Conservation (phyloP, 2,329 filamentous ascomycete genomes). For the Calonectria ilicicola region DNA sequence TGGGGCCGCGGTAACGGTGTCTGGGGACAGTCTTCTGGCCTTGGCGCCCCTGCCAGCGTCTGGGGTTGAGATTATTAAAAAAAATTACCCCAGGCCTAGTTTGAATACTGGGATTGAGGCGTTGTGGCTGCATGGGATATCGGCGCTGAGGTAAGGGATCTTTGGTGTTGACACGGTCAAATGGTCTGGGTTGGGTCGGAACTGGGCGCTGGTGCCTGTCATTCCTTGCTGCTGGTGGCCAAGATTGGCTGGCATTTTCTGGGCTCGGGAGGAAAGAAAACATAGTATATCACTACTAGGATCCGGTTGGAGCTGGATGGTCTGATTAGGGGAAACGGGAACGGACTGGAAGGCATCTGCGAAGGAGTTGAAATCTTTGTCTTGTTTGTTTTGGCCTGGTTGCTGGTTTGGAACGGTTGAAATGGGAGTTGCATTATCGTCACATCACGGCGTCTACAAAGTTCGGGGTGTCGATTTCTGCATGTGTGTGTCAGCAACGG, state of each 20-base stretch:
- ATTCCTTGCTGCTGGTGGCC: conserved; percentile 24
- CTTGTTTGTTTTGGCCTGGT: conserved; percentile 32
- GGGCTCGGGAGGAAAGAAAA: conserved; percentile 21
- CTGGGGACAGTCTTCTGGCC: conserved; percentile 85
- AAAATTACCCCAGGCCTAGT: neutral
- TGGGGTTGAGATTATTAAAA: conserved; percentile 75
- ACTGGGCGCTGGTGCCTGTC: conserved; percentile 15
- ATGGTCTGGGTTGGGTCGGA: conserved; percentile 31
- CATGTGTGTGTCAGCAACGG: conserved; percentile 26
- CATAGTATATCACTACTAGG: conserved; percentile 32
- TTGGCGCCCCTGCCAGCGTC: conserved; percentile 91
- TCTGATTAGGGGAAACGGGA: conserved; percentile 34
- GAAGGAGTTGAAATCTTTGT: conserved; percentile 43
- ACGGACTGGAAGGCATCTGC: conserved; percentile 41
- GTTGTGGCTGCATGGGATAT: conserved; percentile 41
- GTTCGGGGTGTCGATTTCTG: conserved; percentile 39
- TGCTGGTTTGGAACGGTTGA: conserved; percentile 37
- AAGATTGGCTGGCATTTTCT: conserved; percentile 15
- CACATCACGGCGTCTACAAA: conserved; percentile 37
- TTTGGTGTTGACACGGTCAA: conserved; percentile 37
- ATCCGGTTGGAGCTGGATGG: conserved; percentile 35
- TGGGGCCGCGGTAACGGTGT: conserved; percentile 87
- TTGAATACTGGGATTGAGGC: conserved; percentile 22
- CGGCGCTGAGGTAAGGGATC: conserved; percentile 42
- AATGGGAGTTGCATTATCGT: conserved; percentile 44